Evolutionary conservation across 768 basidiomycete species (phyloP).

Genomic region (Multifurca ochricompacta): DNA sequence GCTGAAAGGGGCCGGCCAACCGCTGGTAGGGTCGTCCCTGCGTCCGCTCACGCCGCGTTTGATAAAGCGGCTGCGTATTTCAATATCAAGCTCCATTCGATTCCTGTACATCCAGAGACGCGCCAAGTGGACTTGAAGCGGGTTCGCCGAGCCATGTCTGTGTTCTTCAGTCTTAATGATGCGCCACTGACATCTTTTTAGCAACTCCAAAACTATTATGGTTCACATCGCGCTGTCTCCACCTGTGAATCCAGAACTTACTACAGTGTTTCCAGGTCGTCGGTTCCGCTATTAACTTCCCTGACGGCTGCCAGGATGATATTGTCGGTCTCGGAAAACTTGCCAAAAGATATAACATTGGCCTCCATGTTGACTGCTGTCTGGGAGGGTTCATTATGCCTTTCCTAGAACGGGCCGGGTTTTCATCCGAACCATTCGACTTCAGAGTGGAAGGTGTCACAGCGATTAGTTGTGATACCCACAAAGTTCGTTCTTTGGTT

Average conservation of each 20-base stretch:
- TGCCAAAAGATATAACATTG: conserved; percentile 66
- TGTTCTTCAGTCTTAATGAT: conserved; percentile 15
- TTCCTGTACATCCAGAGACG: conserved; percentile 73
- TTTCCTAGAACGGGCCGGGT: conserved; percentile 75
- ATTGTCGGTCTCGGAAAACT: conserved; percentile 72
- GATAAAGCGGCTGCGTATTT: conserved; percentile 89
- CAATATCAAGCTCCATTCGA: conserved; percentile 78
- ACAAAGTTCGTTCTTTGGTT: conserved; percentile 50
- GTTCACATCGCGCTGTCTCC: conserved; percentile 30
- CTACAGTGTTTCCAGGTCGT: conserved; percentile 46
- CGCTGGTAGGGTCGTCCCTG: conserved; percentile 63
- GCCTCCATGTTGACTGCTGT: conserved; percentile 93
- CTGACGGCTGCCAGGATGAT: conserved; percentile 81
- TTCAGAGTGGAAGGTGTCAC: conserved; percentile 90
- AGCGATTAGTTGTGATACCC: conserved; percentile 91
- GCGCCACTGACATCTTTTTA: conserved; percentile 26
- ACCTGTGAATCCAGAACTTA: conserved; percentile 2
- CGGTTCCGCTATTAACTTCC: conserved; percentile 81
- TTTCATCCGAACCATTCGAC: conserved; percentile 73
- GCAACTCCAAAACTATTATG: conserved; percentile 86
- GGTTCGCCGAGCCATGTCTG: conserved; percentile 84
- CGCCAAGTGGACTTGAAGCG: conserved; percentile 70
- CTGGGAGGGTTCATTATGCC: conserved; percentile 91
- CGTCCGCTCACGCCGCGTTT: conserved; percentile 89
- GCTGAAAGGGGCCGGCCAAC: conserved; percentile 1